Base-by-base conservation (phyloP, 1,284 basidiomycete species). In the Trichosporon ovoides region DNA sequence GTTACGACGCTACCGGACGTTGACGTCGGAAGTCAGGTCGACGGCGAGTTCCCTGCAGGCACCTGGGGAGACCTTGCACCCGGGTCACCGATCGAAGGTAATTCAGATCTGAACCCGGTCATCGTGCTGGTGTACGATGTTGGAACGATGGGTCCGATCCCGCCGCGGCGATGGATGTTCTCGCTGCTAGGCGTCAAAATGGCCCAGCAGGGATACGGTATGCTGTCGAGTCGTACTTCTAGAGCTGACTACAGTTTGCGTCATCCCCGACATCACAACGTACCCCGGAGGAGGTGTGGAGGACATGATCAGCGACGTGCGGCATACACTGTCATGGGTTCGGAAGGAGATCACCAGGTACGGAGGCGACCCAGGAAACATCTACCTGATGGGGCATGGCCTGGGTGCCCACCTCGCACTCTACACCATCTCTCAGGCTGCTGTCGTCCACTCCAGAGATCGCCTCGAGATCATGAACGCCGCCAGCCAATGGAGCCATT, bases 331-430 rank as follows among this genome's bases (percentile, higher is more conserved):
- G 9, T 40, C 58, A 9, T 68, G 67, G 67, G 59, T 58, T 11
- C 18, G 33, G 18, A 59, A 60, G 48, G 58, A 65, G 33, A 60
- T 63, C 28, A 28, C 57, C 12, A 13, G 13, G 12, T 66, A 61
- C 50, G 76, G 75, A 5, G 78, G 77, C 33, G 72, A 76, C 55
- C 64, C 71, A 12, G 52, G 52, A 38, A 60, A 66, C 53, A 75
- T 78, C 55, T 70, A 75, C 48, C 52, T 78, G 0, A 52, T 72
- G 56, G 76, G 77, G 1, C 75, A 77, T 51, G 76, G 77, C 3
- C 58, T 74, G 11, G 74, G 71, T n/a, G 74, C 72, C 22, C 74
- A 77, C 57, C 61, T 79, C 20, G 69, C 71, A 12, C 65, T 77
- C 58, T 68, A 77, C 60, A 73, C 77, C 4, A 58, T 70, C 24